Evolutionary conservation across 2,329 filamentous ascomycete genomes (phyloP).

Genomic region (Sclerotinia trifoliorum): DNA sequence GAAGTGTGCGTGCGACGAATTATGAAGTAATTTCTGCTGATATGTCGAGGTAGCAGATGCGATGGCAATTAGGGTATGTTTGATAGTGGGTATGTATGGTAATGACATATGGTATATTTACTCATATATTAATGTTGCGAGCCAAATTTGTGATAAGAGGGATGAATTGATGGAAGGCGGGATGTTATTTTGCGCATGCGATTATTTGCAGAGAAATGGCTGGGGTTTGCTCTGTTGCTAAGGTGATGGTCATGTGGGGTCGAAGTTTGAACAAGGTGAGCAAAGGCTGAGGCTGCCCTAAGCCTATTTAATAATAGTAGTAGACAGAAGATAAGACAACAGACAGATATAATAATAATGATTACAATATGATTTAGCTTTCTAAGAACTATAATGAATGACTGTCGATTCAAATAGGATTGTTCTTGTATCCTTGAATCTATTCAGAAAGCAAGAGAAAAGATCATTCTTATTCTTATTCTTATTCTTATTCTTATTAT

Average conservation of each 20-base stretch:
- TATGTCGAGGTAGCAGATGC: slow-evolving; percentile 4
- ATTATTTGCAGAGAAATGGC: slow-evolving; percentile 10
- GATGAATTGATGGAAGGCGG: not conserved
- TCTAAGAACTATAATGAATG: too few species aligned
- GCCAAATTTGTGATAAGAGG: not conserved
- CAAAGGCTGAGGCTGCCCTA: slow-evolving; percentile 1
- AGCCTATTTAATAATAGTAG: not conserved
- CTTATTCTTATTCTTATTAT: too few species aligned
- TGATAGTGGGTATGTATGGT: not conserved
- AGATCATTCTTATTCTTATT: too few species aligned
- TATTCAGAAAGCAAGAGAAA: too few species aligned
- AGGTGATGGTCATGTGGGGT: slow-evolving; percentile 12
- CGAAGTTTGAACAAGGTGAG: not conserved
- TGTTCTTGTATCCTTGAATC: too few species aligned
- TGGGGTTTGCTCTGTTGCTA: slow-evolving; percentile 10
- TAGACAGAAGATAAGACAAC: too few species aligned
- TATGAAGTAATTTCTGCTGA: not conserved
- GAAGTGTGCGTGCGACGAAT: not conserved
- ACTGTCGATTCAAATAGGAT: too few species aligned
- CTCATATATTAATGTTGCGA: not conserved
- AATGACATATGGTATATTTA: not conserved
- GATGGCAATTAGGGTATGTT: not conserved
- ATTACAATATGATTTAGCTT: too few species aligned
- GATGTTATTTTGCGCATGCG: not conserved
- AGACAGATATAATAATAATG: too few species aligned